Base-by-base conservation (phyloP, 2,329 filamentous ascomycete genomes). In the Exophiala dermatitidis region DNA sequence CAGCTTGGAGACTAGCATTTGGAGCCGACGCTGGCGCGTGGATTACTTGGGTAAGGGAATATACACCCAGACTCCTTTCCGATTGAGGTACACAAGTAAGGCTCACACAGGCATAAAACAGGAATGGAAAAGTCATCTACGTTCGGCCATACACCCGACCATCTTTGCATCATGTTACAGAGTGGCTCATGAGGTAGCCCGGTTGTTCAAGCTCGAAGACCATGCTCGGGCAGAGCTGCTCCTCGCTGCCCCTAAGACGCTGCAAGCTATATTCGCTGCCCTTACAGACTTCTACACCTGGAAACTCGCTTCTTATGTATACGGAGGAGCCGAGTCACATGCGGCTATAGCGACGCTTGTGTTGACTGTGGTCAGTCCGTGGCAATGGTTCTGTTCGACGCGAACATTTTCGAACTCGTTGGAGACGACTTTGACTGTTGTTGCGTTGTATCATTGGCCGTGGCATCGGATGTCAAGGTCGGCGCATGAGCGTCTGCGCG, bases 351-450 rank as follows among this genome's bases (percentile, higher is more conserved):
- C 84, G 59, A 80, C 86, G 84, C 74, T 95, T 43, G 77, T 79
- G 54, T 77, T 93, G 71, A 84, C 83, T 2, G 69, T 86, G 41
- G 74, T 83, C 64, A 95, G 83, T 69, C 88, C 93, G 4, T 98
- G 93, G 90, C 89, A 96, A 68, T 97, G 88, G 88, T 97, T 93
- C 71, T 93, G 86, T 71, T 93, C 90, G 1, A 91, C 90, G 0
- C 81, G 93, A 44, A 95, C 93, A 0, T 85, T 98, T 65, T 96
- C 91, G 50, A 98, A 98, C 71, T 93, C 85, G 48, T 74, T 97
- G 3, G 93, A 98, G 74, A 89, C 86, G n/a, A 87, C 86, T 0
- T 72, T 98, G 62, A 96, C 91, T 3, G 76, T 86, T 54, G 77
- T 82, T 63, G 91, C 90, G 1, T 74, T 97, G 43, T 83, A 82